A percentile compares a stretch with the other conserved stretches of the same genome.
phyloP scores from a whole-genome alignment of 164 flowering plant species.

The Piper betle region DNA sequence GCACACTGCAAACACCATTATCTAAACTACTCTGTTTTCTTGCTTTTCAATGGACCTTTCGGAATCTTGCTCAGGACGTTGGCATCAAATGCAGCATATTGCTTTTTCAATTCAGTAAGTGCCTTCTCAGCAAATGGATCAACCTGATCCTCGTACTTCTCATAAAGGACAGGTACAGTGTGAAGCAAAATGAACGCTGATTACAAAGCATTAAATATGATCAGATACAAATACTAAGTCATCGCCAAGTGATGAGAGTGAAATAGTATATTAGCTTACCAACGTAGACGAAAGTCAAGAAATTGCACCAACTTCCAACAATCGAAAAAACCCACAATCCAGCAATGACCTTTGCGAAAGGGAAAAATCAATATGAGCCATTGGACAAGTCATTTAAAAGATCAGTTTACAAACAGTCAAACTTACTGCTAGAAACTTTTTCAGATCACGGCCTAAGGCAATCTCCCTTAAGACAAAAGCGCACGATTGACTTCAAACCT shows the following conservation, averaged over 20 bases:
- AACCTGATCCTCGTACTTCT: constrained; percentile 51
- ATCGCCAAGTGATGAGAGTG: not conserved
- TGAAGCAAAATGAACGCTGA: constrained; percentile 31
- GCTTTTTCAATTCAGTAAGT: constrained; percentile 23
- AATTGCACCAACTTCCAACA: constrained; percentile 60
- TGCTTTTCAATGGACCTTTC: constrained; percentile 46
- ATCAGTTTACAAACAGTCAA: not conserved
- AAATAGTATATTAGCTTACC: constrained; percentile 21
- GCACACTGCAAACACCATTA: not conserved
- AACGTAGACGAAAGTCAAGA: constrained; percentile 69
- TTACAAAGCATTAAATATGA: not conserved
- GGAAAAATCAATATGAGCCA: too few relatives aligned
- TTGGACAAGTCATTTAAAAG: too few relatives aligned
- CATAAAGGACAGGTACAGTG: too few relatives aligned
- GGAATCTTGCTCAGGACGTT: constrained; percentile 84
- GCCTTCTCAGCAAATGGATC: constrained; percentile 77
- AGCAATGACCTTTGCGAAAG: constrained; percentile 44
- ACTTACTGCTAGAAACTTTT: constrained; percentile 47
- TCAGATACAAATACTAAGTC: too few relatives aligned
- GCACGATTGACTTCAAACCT: constrained; percentile 22
- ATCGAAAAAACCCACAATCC: constrained; percentile 74
- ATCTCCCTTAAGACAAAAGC: constrained; percentile 21
- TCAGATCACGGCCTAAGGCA: constrained; percentile 53
- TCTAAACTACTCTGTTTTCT: constrained; percentile 35
- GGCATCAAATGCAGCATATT: constrained; percentile 45